phyloP scores from a whole-genome alignment of 768 basidiomycete genomes.

The Agaricus blazei region DNA sequence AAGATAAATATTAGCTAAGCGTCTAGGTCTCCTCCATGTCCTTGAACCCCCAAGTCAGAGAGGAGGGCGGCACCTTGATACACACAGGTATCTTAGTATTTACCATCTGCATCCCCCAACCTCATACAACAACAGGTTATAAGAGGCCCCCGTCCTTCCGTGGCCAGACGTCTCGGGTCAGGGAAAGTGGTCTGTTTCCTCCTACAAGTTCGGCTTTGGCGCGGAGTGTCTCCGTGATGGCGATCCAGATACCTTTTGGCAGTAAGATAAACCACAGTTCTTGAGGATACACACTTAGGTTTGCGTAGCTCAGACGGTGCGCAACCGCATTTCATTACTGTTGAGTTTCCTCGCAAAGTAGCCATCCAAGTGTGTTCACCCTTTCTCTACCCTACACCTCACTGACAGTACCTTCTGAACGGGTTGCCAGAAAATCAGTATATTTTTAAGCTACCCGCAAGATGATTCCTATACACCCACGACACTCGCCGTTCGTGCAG shows the following conservation, averaged over 20 bases:
- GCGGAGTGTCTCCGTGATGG: conserved; percentile 87
- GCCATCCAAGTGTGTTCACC: conserved; percentile 64
- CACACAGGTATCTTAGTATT: conserved; percentile 27
- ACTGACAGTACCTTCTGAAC: not conserved
- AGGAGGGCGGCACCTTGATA: conserved; percentile 26
- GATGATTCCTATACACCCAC: conserved; percentile 99
- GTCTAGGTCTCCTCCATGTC: not conserved
- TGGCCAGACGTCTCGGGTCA: conserved; percentile 85
- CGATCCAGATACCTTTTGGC: conserved; percentile 95
- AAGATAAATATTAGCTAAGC: conserved; percentile 5
- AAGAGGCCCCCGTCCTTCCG: conserved; percentile 47
- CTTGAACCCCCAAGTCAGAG: conserved; percentile 14
- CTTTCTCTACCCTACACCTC: not conserved
- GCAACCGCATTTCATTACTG: conserved; percentile 93
- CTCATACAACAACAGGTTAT: conserved; percentile 9
- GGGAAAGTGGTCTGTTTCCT: conserved; percentile 95
- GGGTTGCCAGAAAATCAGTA: conserved; percentile 74
- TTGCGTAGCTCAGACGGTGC: conserved; percentile 81
- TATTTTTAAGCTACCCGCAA: conserved; percentile 71
- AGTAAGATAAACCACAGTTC: conserved; percentile 52
- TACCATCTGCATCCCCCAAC: not conserved
- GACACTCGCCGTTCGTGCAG: conserved; percentile 84
- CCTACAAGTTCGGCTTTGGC: conserved; percentile 94
- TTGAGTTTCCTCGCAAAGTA: conserved; percentile 89
- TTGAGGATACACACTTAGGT: not conserved